Percentiles rank a stretch among this genome's conserved stretches.
These are phyloP conservation scores for Phialophora verrucosa DNA, from an alignment of 2,329 filamentous ascomycete genomes.

Conservation along the genomic window DNA sequence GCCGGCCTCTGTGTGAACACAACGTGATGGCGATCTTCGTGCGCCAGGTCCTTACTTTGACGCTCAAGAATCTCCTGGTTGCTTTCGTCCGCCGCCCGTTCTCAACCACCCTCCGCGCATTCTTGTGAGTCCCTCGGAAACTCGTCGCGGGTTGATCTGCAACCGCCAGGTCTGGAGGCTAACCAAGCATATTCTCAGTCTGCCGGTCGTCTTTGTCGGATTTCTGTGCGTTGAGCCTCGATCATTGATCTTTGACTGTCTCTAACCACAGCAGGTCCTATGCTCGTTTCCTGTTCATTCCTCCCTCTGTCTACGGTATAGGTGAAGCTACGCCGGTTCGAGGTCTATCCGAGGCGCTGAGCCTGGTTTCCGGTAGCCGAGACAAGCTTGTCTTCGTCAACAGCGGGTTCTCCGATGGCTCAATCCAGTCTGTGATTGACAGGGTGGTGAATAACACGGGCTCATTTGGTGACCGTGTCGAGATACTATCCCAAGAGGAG, in stretches of 20 bases:
- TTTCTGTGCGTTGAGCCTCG: conserved; percentile 45
- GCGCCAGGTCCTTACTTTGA: conserved; percentile 62
- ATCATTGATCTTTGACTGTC: background rate
- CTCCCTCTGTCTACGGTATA: conserved; percentile 76
- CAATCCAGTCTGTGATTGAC: conserved; percentile 74
- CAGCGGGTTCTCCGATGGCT: conserved; percentile 70
- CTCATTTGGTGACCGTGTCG: conserved; percentile 61
- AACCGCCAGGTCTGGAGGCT: background rate
- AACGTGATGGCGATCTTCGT: conserved; percentile 47
- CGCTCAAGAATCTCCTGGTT: conserved; percentile 63
- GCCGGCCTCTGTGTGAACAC: background rate
- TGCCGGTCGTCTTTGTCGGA: conserved; percentile 61
- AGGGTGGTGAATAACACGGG: conserved; percentile 64
- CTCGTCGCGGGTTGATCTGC: background rate
- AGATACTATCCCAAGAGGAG: conserved; percentile 60
- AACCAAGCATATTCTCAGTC: conserved; percentile 25
- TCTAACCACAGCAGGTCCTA: conserved; percentile 62
- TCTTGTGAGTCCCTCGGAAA: conserved; percentile 45
- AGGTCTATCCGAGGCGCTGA: conserved; percentile 68
- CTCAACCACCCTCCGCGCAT: conserved; percentile 61
- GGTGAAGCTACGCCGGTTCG: conserved; percentile 66
- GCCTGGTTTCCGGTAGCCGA: conserved; percentile 62
- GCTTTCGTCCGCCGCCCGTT: conserved; percentile 60
- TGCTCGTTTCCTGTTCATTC: conserved; percentile 81
- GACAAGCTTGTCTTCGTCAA: conserved; percentile 79